A percentile compares a stretch with the other conserved stretches of the same genome.
These are phyloP conservation scores for Ambrosiella xylebori DNA, from an alignment of 2,329 filamentous ascomycete genomes.

Conservation along the genomic window DNA sequence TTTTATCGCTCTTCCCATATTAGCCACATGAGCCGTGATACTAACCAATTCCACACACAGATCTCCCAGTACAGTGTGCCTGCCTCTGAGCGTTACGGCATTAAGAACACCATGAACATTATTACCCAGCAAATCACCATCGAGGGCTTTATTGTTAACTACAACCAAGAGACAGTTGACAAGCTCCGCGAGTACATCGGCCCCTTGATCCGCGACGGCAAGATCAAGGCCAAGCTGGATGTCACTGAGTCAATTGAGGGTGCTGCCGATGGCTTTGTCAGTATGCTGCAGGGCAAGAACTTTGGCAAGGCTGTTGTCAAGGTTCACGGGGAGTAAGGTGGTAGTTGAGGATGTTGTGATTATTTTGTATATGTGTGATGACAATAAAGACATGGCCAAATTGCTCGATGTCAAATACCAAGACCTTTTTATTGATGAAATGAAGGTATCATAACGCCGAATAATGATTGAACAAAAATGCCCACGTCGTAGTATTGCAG, in stretches of 20 bases:
- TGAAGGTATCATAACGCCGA: too few species aligned
- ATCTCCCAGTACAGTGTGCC: conserved; percentile 60
- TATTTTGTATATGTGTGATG: not conserved
- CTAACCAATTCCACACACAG: conserved; percentile 12
- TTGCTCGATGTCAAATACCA: not conserved
- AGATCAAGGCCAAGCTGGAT: conserved; percentile 51
- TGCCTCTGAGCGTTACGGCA: conserved; percentile 38
- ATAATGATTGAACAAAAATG: too few species aligned
- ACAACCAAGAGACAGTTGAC: conserved; percentile 55
- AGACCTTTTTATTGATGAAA: too few species aligned
- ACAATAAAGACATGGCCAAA: not conserved
- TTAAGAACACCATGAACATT: conserved; percentile 47
- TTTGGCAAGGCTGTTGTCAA: conserved; percentile 74
- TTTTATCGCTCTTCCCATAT: conserved; percentile 1
- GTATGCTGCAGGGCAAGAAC: conserved; percentile 62
- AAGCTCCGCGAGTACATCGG: conserved; percentile 49
- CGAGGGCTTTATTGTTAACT: conserved; percentile 62
- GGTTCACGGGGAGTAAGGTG: conserved; percentile 19
- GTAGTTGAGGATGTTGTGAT: not conserved
- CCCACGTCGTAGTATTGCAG: too few species aligned
- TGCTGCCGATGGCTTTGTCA: conserved; percentile 55
- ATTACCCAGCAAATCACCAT: conserved; percentile 54
- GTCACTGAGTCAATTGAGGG: conserved; percentile 65
- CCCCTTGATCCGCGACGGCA: conserved; percentile 47
- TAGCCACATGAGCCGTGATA: not conserved